Conservation (phyloP, 805 yeast species). For the Nakazawaea sp. region DNA sequence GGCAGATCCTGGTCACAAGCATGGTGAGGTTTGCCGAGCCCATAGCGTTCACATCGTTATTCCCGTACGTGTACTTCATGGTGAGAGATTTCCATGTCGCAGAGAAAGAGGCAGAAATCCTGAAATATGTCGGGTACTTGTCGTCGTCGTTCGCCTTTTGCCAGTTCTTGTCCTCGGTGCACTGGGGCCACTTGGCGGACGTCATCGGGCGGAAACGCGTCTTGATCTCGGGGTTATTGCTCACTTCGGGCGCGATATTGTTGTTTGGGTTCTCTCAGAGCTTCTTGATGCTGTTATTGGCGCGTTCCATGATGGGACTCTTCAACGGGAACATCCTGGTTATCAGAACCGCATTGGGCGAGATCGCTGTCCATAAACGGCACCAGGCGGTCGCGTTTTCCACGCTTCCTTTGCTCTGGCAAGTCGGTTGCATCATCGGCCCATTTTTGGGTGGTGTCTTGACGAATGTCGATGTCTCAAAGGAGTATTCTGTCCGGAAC, state of each 20-base stretch:
- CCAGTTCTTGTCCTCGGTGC: conserved; percentile 49
- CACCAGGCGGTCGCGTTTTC: conserved; percentile 62
- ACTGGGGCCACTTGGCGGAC: conserved; percentile 56
- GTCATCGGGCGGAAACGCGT: conserved; percentile 50
- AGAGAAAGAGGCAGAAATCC: conserved; percentile 42
- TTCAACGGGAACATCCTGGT: conserved; percentile 63
- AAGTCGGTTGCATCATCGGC: conserved; percentile 54
- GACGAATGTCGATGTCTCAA: background rate
- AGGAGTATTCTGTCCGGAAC: background rate
- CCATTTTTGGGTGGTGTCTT: conserved; percentile 36
- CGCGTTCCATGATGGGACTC: conserved; percentile 49
- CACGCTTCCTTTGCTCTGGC: conserved; percentile 55
- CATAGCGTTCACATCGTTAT: conserved; percentile 54
- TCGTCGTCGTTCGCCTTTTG: conserved; percentile 57
- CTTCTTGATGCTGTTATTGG: conserved; percentile 43
- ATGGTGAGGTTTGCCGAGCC: conserved; percentile 55
- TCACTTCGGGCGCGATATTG: conserved; percentile 41
- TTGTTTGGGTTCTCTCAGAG: conserved; percentile 48
- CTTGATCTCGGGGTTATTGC: conserved; percentile 42
- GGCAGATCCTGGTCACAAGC: conserved; percentile 35
- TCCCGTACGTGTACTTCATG: conserved; percentile 62
- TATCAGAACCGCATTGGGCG: conserved; percentile 57
- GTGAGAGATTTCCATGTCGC: conserved; percentile 49
- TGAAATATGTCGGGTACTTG: conserved; percentile 55
- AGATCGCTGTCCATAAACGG: conserved; percentile 44